Base-by-base conservation (phyloP, 441 rosid species). In the Theobroma grandiflorum region DNA sequence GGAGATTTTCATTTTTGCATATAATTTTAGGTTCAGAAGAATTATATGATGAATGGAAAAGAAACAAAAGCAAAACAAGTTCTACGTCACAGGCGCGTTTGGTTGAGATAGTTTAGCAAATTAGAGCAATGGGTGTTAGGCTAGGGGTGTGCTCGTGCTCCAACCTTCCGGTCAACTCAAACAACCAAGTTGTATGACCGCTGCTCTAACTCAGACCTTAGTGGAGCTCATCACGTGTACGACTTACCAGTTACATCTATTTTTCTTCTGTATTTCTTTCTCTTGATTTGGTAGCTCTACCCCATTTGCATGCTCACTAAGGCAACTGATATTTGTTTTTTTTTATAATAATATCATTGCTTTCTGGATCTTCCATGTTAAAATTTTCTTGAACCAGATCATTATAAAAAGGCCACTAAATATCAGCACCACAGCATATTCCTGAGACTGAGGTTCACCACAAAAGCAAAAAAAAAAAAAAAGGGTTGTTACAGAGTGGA, bases 131-230 rank as follows among this genome's bases (percentile, higher is more conserved):
- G 31, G 31, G 31, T 26, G 31, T 26, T 26, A 26, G 31, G 31
- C n/a, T n/a, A n/a, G n/a, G n/a, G n/a, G n/a, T n/a, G n/a, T n/a
- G n/a, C n/a, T n/a, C n/a, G n/a, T n/a, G n/a, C 81, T 64, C 75
- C 40, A 43, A 88, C 76, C 88, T 61, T 69, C 82, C 88, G 31
- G 79, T 85, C 91, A 80, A 74, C 80, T 7, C 67, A 11, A 2
- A 20, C 35, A 26, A 2, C 18, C 3, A 38, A 12, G 12, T 40
- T 40, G 42, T 40, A 3, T 40, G 42, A 40, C 42, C 42, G 2
- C 42, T 40, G 42, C 42, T 40, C 5, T 40, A 40, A 40, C 5
- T 6, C 42, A 40, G 4, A 40, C 6, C 42, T 40, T 6, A 69
- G 50, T 4, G 35, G 11, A 33, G 76, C 42, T 76, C 37, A 50